Percentiles rank a stretch among this genome's conserved stretches.
These are phyloP conservation scores for Neurospora sp. DNA, from an alignment of 495 filamentous ascomycete genomes.

Conservation along the genomic window DNA sequence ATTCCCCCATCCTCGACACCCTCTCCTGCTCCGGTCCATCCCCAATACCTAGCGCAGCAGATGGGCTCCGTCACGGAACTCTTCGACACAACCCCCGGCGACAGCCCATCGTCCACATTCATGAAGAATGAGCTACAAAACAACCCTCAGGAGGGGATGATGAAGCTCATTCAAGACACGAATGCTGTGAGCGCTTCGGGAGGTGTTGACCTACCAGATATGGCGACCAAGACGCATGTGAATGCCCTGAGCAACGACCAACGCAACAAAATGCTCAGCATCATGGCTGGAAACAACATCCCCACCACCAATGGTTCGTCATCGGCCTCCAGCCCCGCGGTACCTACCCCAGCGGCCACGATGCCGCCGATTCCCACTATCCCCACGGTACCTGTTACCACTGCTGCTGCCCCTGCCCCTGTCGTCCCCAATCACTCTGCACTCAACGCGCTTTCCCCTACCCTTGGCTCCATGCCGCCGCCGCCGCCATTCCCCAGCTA, in stretches of 20 bases:
- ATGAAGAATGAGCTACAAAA: constrained; percentile 38
- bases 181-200: constrained; percentile 48
- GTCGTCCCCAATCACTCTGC: constrained; percentile 1
- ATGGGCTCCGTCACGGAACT: constrained; percentile 40
- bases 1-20: constrained; percentile 22
- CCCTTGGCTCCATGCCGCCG: constrained; percentile 49
- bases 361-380: constrained; percentile 8
- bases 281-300: constrained; percentile 48
- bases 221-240: constrained; percentile 58
- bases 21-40: constrained; percentile 8
- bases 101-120: constrained; percentile 29
- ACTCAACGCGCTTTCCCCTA: constrained; percentile 33
- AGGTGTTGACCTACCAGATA: constrained; percentile 59
- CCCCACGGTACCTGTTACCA: constrained; percentile 13
- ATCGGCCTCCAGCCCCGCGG: neutral
- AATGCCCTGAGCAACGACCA: constrained; percentile 62
- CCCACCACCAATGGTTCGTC: neutral
- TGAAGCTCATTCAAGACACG: constrained; percentile 75
- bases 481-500: constrained; percentile 49
- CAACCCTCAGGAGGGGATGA: constrained; percentile 62
- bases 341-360: constrained; percentile 3
- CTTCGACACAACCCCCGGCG: constrained; percentile 30
- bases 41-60: constrained; percentile 19
- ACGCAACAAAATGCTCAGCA: constrained; percentile 66
- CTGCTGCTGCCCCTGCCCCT: constrained; percentile 7